A percentile compares a stretch with the other conserved stretches of the same genome.
Evolutionary conservation across 2,329 filamentous ascomycete genomes (phyloP).

Genomic region (Nemania bipapillata): DNA sequence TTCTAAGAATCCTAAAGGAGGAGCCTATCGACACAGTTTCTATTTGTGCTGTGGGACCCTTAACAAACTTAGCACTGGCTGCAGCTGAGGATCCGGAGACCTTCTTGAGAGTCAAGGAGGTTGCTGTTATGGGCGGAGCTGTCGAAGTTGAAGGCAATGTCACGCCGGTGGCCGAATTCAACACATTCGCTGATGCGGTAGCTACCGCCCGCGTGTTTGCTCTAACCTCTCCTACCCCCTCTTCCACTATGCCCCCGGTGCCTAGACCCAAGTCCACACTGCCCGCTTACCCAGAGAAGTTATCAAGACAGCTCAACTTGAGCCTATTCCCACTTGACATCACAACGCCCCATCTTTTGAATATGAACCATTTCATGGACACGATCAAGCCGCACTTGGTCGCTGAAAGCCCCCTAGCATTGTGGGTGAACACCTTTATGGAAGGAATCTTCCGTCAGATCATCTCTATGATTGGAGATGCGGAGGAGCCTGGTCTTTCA

Average conservation of each 20-base stretch:
- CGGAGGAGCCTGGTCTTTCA: constrained; percentile 68
- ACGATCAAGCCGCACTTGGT: constrained; percentile 66
- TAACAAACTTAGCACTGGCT: constrained; percentile 93
- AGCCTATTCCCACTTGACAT: constrained; percentile 81
- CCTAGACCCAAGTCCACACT: constrained; percentile 63
- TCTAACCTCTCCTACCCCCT: constrained; percentile 77
- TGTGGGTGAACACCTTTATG: constrained; percentile 79
- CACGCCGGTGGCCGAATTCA: constrained; percentile 90
- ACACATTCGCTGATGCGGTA: constrained; percentile 87
- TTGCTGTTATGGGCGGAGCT: constrained; percentile 94
- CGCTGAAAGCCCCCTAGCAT: constrained; percentile 75
- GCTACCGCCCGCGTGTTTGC: constrained; percentile 81
- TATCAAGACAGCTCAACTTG: constrained; percentile 72
- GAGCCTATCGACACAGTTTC: constrained; percentile 86
- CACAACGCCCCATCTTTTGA: constrained; percentile 75
- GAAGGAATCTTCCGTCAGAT: constrained; percentile 76
- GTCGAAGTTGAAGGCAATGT: constrained; percentile 84
- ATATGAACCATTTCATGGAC: constrained; percentile 67
- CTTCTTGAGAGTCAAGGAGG: constrained; percentile 87
- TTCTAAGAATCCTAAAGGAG: constrained; percentile 83
- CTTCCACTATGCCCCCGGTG: constrained; percentile 81
- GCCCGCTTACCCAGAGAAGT: constrained; percentile 69
- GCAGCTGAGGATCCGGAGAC: constrained; percentile 88
- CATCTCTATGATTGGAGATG: constrained; percentile 68
- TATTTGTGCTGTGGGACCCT: constrained; percentile 87